Base-by-base conservation (phyloP, 345 rosid genomes). In the Hibiscus syriacus region DNA sequence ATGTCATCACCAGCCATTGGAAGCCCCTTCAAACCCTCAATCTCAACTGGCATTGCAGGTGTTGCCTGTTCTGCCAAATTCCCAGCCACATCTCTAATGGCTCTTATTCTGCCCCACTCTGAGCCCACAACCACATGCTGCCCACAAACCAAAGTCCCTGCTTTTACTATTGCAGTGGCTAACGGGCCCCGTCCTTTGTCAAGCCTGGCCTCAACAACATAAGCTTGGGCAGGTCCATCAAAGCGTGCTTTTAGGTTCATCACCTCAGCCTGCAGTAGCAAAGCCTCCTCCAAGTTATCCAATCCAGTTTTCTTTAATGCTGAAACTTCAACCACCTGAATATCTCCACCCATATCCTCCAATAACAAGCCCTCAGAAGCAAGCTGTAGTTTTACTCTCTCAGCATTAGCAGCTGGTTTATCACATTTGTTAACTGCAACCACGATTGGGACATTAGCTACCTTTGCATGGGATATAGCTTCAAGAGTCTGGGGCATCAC, bases 1-100 rank as follows among this genome's bases (percentile, higher is more conserved):
- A 89, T 89, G 79, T 91, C 97, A 67, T 94, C 99, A 46, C 99
- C 97, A 61, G 97, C 97, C 96, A 84, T 86, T 1, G 95, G 97
- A 69, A 91, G 88, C 68, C 97, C 96, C 79, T 85, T 91, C 43
- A 94, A 78, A 76, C 99, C 98, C 75, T 94, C 97, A 20, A 94
- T 87, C 82, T 79, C 97, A 3, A 89, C 88, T 0, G 99, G 99
- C 92, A 86, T 86, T 20, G 96, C 95, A 12, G 92, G 91, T 53
- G 80, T 81, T 19, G 97, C 99, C 72, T n/a, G 56, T 39, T 83
- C 83, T 3, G 88, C 79, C 83, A 70, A 54, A 73, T 81, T 89
- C 68, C 98, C 99, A 0, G 32, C 66, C 85, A 68, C 84, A 65
- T 94, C 99, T 77, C 99, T 78, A 6, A 89, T 85, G 61, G 82